Conservation (phyloP, 148 eudicot genomes). For the Hydrangea macrophylla region DNA sequence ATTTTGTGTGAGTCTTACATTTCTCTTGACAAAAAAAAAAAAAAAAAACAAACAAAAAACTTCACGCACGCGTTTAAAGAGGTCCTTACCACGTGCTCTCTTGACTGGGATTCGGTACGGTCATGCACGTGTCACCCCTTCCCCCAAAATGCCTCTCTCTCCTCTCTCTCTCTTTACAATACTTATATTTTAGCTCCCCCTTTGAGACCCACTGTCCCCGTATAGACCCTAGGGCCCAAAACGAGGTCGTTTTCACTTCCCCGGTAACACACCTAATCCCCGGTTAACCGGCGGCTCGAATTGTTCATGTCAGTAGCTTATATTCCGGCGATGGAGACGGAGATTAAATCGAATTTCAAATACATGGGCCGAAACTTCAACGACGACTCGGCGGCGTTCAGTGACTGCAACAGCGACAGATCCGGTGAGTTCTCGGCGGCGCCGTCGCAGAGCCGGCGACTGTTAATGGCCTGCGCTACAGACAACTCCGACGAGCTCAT, state of each 20-base stretch:
- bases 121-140: conserved; percentile 32
- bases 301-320: not conserved
- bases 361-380: conserved; percentile 58
- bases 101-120: conserved; percentile 25
- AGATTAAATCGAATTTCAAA: conserved; percentile 36
- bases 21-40: no score
- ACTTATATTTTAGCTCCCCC: not conserved
- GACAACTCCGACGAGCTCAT: conserved; percentile 70
- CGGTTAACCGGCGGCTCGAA: not conserved
- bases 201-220: not conserved
- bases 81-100: conserved; percentile 39
- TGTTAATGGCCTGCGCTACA: conserved; percentile 56
- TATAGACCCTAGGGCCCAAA: not conserved
- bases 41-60: conserved; percentile 16
- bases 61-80: conserved; percentile 47
- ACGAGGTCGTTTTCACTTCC: conserved; percentile 22
- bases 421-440: conserved; percentile 75
- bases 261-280: not conserved
- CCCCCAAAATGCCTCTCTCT: conserved; percentile 14
- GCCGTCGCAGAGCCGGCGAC: conserved; percentile 48
- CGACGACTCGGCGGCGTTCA: conserved; percentile 69
- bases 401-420: conserved; percentile 83
- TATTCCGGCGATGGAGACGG: conserved; percentile 39
- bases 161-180: not conserved
- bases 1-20: no score